Conservation (phyloP, 768 basidiomycete genomes). For the Hirschioporus abietinus region DNA sequence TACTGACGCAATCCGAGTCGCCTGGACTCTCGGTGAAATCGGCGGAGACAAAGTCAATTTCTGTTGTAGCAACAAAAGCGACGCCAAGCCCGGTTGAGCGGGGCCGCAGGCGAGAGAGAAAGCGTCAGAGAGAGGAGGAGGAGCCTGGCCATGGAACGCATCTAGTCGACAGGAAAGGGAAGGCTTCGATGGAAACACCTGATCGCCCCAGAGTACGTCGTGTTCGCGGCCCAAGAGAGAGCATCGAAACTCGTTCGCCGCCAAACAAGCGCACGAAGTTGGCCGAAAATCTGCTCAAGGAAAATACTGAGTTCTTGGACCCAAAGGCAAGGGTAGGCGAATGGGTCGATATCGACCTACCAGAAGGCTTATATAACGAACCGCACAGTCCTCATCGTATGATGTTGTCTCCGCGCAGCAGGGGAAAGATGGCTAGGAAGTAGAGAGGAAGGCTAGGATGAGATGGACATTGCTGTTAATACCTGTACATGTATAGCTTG, state of each 20-base stretch:
- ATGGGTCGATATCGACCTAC: not conserved
- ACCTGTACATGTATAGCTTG: too few relatives aligned
- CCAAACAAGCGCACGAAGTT: not conserved
- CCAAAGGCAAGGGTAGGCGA: not conserved
- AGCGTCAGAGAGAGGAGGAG: not conserved
- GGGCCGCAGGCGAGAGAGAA: conserved; percentile 1
- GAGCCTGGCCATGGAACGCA: not conserved
- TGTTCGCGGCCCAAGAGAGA: not conserved
- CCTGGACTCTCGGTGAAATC: not conserved
- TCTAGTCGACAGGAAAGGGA: not conserved
- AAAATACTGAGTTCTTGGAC: not conserved
- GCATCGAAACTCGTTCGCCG: not conserved
- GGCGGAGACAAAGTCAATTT: not conserved
- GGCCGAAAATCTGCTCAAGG: not conserved
- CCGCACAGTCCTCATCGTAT: not conserved
- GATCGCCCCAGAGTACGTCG: not conserved
- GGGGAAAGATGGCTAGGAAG: not conserved
- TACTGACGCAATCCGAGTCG: not conserved
- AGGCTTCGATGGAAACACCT: not conserved
- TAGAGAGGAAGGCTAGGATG: not conserved
- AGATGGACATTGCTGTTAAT: not conserved
- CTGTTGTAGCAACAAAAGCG: not conserved
- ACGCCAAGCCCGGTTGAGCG: not conserved
- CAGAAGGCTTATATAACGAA: not conserved
- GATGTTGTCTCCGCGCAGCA: not conserved